These are phyloP conservation scores for Marasmius fiardii DNA, from an alignment of 1,284 basidiomycete genomes.

Conservation along the genomic window DNA sequence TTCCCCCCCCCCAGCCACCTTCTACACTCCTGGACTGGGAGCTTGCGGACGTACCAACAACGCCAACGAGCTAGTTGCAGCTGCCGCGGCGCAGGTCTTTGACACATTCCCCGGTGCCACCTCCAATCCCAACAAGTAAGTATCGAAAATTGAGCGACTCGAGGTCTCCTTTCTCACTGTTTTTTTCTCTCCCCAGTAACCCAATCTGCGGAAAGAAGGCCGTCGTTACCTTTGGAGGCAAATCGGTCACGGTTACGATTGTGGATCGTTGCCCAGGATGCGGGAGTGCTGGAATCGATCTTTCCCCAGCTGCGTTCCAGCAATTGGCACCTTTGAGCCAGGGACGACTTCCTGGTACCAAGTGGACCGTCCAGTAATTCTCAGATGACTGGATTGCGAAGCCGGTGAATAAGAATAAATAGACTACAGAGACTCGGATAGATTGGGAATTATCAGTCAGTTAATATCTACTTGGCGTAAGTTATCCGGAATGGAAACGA, in stretches of 20 bases:
- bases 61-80: neutral
- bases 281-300: constrained; percentile 22
- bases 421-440: too few relatives aligned
- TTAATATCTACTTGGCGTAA: too few relatives aligned
- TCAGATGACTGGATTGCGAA: too few relatives aligned
- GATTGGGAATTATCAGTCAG: too few relatives aligned
- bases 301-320: constrained; percentile 23
- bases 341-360: constrained; percentile 6
- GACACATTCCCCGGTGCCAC: neutral
- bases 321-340: constrained; percentile 17
- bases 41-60: neutral
- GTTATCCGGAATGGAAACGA: too few relatives aligned
- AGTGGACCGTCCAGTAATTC: neutral
- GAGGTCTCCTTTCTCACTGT: neutral
- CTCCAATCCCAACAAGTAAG: neutral
- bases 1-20: neutral
- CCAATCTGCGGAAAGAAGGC: neutral
- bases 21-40: neutral
- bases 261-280: constrained; percentile 28
- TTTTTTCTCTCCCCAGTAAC: neutral
- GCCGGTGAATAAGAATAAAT: too few relatives aligned
- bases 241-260: constrained; percentile 20
- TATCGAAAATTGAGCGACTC: neutral
- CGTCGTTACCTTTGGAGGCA: constrained; percentile 9
- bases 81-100: neutral